Evolutionary conservation across 1,139 yeast species (phyloP), one percentile per base, ranked within the genome.

Genomic region (Debaryomyces singareniensis): DNA sequence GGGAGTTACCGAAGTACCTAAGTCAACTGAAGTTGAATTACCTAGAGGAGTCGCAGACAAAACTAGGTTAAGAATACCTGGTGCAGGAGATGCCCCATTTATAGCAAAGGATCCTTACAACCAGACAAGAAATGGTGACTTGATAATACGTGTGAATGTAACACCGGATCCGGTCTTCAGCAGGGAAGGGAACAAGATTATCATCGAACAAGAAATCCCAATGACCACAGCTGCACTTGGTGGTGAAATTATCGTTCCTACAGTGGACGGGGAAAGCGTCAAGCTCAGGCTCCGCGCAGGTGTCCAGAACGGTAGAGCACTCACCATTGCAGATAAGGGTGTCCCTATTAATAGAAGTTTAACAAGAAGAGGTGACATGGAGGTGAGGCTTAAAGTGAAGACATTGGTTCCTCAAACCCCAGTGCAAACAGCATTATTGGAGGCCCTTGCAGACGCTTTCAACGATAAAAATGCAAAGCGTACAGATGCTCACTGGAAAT

Each of bases 181-280:
- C 29, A 71, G 96, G 31, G 66, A 64, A 22, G 82, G 82, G 26
- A 66, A 71, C 36, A 76, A 82, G 46, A 68, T 91, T 38, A 55
- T 82, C 35, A 71, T 76, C 46, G 64, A 68, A 22, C 76, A 79
- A 30, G 75, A 75, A 27, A 77, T 91, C 32, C 81, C 93, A 29
- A 84, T 87, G 78, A 91, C 98, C 1, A 91, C 98, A 0, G 98
- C 98, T 2, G 91, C 96, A 0, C 66, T 91, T 29, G 99, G 99
- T 35, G 99, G 99, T 21, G 78, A 76, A 31, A 71, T 91, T 16
- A 75, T 81, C 28, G 77, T 91, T 10, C 97, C 97, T 23, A 89
- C 97, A 0, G 71, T 91, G 21, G 87, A 80, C 41, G 87, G 85
- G 4, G 77, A 75, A 24, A 68, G 71, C 27, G 65, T 93, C 36